Evolutionary conservation across 2,329 filamentous ascomycete species (phyloP).

Genomic region (Emergomyces pasteurianus): DNA sequence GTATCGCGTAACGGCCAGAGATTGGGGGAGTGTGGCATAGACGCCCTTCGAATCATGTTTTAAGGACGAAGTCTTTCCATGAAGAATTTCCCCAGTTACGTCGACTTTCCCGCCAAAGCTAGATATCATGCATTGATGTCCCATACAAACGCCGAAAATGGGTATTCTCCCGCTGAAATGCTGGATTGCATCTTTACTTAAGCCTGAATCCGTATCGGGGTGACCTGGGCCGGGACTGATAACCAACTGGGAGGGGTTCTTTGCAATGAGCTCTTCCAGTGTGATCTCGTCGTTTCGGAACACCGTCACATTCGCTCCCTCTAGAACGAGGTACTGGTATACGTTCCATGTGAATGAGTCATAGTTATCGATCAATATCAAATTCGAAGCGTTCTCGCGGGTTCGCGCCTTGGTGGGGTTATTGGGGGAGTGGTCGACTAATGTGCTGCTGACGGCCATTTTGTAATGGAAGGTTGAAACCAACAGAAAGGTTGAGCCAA

Average conservation of each 20-base stretch:
- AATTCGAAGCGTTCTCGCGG: constrained; percentile 70
- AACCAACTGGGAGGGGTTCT: constrained; percentile 84
- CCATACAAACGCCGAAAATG: constrained; percentile 97
- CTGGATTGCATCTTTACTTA: constrained; percentile 82
- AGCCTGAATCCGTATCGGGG: constrained; percentile 77
- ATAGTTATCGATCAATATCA: constrained; percentile 96
- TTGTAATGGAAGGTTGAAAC: not conserved
- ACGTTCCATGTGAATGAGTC: constrained; percentile 99
- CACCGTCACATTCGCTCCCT: constrained; percentile 82
- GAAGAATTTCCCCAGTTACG: constrained; percentile 89
- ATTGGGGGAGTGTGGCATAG: constrained; percentile 67
- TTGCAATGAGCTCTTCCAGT: constrained; percentile 67
- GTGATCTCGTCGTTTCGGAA: constrained; percentile 86
- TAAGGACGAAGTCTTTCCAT: constrained; percentile 90
- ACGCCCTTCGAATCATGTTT: constrained; percentile 86
- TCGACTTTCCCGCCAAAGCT: constrained; percentile 84
- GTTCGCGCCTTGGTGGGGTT: constrained; percentile 64
- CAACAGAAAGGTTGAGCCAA: not conserved
- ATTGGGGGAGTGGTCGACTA: constrained; percentile 70
- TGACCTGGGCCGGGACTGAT: constrained; percentile 93
- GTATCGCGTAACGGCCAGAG: constrained; percentile 82
- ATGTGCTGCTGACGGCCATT: constrained; percentile 22
- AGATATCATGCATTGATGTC: constrained; percentile 95
- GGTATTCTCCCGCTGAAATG: constrained; percentile 92
- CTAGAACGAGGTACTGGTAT: constrained; percentile 95